Evolutionary conservation across 306 rosid genomes (phyloP).

Genomic region (Rosa persica): DNA sequence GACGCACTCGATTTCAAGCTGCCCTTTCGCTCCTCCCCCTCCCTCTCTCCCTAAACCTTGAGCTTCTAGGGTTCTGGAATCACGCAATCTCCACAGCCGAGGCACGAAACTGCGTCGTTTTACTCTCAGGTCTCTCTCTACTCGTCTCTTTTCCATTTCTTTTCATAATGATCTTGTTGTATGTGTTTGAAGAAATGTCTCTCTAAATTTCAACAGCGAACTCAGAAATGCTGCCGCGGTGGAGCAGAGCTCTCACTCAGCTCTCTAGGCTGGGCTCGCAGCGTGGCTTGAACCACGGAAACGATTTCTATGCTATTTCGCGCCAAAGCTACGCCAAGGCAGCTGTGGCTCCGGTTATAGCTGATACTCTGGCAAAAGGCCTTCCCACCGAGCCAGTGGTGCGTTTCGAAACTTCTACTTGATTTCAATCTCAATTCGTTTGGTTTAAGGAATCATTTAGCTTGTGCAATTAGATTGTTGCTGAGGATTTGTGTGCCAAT

Average conservation of each 20-base stretch:
- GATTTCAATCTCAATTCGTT: background rate
- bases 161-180: background rate
- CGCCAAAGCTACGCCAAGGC: conserved; percentile 56
- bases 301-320: conserved; percentile 25
- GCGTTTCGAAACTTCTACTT: conserved; percentile 5
- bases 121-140: background rate
- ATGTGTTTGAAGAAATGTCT: conserved; percentile 1
- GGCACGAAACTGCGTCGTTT: background rate
- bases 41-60: background rate
- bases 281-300: conserved; percentile 25
- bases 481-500: conserved; percentile 18
- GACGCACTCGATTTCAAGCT: background rate
- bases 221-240: conserved; percentile 58
- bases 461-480: conserved; percentile 3
- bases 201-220: conserved; percentile 11
- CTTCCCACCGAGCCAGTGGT: conserved; percentile 34
- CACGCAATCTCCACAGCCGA: background rate
- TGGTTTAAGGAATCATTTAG: background rate
- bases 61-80: background rate
- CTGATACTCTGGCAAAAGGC: background rate
- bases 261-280: conserved; percentile 48
- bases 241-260: conserved; percentile 49
- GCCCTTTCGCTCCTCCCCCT: background rate
- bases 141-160: background rate
- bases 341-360: conserved; percentile 38